Conservation (phyloP, 768 basidiomycete species). For the Clitopilus passeckerianus region DNA sequence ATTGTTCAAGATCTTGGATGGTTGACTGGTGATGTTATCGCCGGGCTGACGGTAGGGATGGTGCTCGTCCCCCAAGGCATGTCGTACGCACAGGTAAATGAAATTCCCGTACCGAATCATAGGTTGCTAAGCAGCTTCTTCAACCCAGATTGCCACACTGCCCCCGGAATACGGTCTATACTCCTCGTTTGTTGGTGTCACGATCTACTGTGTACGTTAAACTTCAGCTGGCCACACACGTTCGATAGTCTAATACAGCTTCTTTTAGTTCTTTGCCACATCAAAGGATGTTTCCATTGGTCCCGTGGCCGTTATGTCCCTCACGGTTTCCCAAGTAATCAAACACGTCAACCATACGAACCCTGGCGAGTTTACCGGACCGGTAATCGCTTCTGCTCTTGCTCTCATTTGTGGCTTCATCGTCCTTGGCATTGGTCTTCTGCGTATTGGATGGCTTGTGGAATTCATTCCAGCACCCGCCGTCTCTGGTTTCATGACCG, state of each 20-base stretch:
- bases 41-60: slow-evolving; percentile 90
- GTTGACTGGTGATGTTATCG: slow-evolving; percentile 83
- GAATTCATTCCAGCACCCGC: slow-evolving; percentile 90
- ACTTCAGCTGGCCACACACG: background rate
- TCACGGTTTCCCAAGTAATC: slow-evolving; percentile 82
- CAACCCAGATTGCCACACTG: slow-evolving; percentile 43
- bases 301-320: slow-evolving; percentile 97
- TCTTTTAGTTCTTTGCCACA: slow-evolving; percentile 81
- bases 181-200: slow-evolving; percentile 85
- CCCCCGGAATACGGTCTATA: slow-evolving; percentile 88
- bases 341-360: slow-evolving; percentile 48
- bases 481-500: slow-evolving; percentile 93
- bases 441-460: slow-evolving; percentile 90
- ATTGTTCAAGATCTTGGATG: slow-evolving; percentile 60
- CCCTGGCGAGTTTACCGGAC: slow-evolving; percentile 55
- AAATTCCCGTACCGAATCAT: background rate
- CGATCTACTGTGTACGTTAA: slow-evolving; percentile 71
- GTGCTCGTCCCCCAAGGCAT: slow-evolving; percentile 94
- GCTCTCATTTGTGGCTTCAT: slow-evolving; percentile 90
- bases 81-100: slow-evolving; percentile 73
- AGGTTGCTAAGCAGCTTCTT: background rate
- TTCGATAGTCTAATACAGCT: background rate
- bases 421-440: slow-evolving; percentile 82
- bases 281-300: slow-evolving; percentile 99
- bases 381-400: slow-evolving; percentile 78